Base-by-base conservation (phyloP, 2,329 filamentous ascomycete genomes). In the Penicillium sp. region DNA sequence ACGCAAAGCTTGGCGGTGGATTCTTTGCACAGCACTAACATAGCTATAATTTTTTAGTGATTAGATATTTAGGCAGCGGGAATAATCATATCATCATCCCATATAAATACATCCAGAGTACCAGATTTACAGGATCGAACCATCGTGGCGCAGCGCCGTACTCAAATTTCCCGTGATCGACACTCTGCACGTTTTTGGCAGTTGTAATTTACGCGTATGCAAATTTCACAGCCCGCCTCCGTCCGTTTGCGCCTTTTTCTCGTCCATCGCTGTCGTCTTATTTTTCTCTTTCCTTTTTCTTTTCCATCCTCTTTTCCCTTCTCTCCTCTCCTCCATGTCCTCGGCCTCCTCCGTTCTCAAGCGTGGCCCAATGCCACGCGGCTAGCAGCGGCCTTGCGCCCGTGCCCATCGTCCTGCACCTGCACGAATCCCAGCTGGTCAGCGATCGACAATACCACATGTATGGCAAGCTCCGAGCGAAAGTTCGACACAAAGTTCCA, bases 381-480 rank as follows among this genome's bases (percentile, higher is more conserved):
- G 56, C 47, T 62, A 61, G 52, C 50, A 34, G 24, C 48, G 58
- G 51, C 40, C 39, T 46, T 55, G 44, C 39, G 39, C 49, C 26
- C 56, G 49, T 58, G 47, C 37, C 50, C 29, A 46, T 34, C 21
- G 24, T 26, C 41, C 48, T 51, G 52, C 51, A 48, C 41, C 48
- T 51, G 52, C 51, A 48, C 48, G 50, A 51, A 30, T 58, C 56
- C 51, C 32, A 49, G 39, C 49, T 50, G 36, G 49, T 52, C 54
- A 53, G 46, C 52, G 54, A 61, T 62, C 54, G 55, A 42, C 59
- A 30, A 49, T 44, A 58, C 46, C 54, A 52, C 58, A 59, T 60
- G 56, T 59, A 61, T 58, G 56, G 33, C 26, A 10, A 41, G 32
- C 26, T 26, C 23, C 21, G 7, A 45, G 27, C 23, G 17, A 41